Percentiles rank a stretch among this genome's conserved stretches.
These are phyloP conservation scores for Sarcodon sp. DNA, from an alignment of 768 basidiomycete genomes.

Conservation along the genomic window DNA sequence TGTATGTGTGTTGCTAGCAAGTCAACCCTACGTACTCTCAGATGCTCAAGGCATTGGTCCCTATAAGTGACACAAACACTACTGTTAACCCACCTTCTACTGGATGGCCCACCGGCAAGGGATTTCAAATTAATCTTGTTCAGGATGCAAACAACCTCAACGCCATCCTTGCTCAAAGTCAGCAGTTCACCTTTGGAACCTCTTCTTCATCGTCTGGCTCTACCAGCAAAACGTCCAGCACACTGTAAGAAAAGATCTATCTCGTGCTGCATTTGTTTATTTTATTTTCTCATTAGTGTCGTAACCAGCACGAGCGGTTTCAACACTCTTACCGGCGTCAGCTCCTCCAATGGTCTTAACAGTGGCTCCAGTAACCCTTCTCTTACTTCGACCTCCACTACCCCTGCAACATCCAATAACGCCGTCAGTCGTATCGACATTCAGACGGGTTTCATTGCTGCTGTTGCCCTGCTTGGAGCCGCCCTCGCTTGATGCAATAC, in stretches of 20 bases:
- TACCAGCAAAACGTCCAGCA: conserved; percentile 15
- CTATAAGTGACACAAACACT: conserved; percentile 27
- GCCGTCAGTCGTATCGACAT: conserved; percentile 17
- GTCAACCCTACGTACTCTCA: conserved; percentile 22
- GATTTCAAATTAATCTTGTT: conserved; percentile 67
- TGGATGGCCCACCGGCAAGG: conserved; percentile 51
- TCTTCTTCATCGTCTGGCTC: conserved; percentile 10
- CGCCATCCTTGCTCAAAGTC: conserved; percentile 62
- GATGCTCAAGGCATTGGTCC: conserved; percentile 41
- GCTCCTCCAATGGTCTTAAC: conserved; percentile 4
- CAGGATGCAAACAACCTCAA: conserved; percentile 28
- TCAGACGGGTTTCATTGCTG: conserved; percentile 20
- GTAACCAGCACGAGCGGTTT: not conserved
- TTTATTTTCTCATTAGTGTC: conserved; percentile 1
- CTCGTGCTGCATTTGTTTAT: not conserved
- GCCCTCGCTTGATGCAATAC: conserved; percentile 14
- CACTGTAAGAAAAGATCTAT: not conserved
- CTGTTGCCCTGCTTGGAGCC: conserved; percentile 21
- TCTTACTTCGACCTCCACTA: conserved; percentile 9
- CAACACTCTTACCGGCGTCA: conserved; percentile 5
- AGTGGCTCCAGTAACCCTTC: conserved; percentile 9
- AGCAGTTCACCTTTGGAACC: conserved; percentile 30
- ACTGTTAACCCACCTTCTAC: conserved; percentile 40
- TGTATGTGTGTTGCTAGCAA: conserved; percentile 16
- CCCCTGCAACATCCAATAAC: conserved; percentile 10